A percentile compares a stretch with the other conserved stretches of the same genome.
Evolutionary conservation across 1,139 yeast genomes (phyloP).

Genomic region (Debaryomyces subglobosus): DNA sequence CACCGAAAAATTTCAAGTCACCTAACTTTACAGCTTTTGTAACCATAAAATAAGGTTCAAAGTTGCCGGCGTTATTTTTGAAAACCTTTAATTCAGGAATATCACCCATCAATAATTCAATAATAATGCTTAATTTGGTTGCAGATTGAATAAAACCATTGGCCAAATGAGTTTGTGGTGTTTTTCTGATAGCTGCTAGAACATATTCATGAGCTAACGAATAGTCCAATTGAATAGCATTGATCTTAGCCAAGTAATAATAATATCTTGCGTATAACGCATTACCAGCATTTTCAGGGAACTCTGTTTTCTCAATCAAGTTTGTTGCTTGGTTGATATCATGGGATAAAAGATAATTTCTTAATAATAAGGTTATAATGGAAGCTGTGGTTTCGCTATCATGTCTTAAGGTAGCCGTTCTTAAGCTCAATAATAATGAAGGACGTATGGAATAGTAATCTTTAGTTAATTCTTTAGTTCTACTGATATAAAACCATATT

Average conservation of each 20-base stretch:
- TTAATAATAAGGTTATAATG: conserved; percentile 76
- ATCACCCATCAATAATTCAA: conserved; percentile 94
- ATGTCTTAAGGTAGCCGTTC: conserved; percentile 90
- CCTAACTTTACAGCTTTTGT: conserved; percentile 94
- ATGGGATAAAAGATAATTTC: conserved; percentile 77
- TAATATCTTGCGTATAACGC: conserved; percentile 90
- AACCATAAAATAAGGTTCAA: conserved; percentile 82
- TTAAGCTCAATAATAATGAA: conserved; percentile 68
- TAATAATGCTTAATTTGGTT: conserved; percentile 82
- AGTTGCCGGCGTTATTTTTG: conserved; percentile 58
- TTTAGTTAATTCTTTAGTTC: conserved; percentile 71
- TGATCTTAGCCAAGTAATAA: conserved; percentile 86
- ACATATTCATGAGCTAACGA: conserved; percentile 88
- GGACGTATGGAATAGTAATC: conserved; percentile 69
- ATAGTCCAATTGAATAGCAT: conserved; percentile 91
- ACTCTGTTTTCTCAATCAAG: conserved; percentile 84
- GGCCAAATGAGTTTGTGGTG: conserved; percentile 90
- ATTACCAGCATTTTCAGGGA: conserved; percentile 84
- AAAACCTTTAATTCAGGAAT: conserved; percentile 90
- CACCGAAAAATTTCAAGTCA: conserved; percentile 79
- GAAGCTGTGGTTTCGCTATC: conserved; percentile 92
- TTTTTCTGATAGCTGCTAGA: conserved; percentile 91
- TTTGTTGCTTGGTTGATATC: conserved; percentile 88
- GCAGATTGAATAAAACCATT: conserved; percentile 89
- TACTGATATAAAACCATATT: conserved; percentile 87